Percentiles rank a stretch among this genome's conserved stretches.
These are phyloP conservation scores for Candida pseudoviswanathii DNA, from an alignment of 1,139 yeast species.

Conservation along the genomic window DNA sequence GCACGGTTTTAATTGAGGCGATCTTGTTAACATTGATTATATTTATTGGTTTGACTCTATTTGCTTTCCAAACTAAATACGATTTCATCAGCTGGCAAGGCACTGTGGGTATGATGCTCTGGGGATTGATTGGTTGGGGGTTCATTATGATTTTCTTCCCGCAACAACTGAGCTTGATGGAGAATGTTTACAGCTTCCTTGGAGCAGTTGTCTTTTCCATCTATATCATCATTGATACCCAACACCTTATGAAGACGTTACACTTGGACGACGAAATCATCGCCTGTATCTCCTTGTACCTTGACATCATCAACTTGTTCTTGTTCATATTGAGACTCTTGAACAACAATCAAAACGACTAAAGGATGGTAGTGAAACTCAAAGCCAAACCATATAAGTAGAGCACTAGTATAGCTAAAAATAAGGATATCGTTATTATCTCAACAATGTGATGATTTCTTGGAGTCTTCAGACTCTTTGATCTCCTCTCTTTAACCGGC, in stretches of 20 bases:
- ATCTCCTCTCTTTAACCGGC: background rate
- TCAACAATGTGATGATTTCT: background rate
- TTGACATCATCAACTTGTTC: conserved; percentile 82
- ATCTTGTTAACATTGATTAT: conserved; percentile 67
- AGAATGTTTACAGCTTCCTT: conserved; percentile 58
- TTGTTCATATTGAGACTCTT: conserved; percentile 72
- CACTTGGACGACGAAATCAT: conserved; percentile 87
- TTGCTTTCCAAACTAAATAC: conserved; percentile 82
- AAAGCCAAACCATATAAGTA: conserved; percentile 2
- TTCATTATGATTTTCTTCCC: conserved; percentile 72
- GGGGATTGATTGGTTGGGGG: conserved; percentile 75
- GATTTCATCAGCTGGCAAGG: conserved; percentile 79
- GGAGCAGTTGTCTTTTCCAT: conserved; percentile 77
- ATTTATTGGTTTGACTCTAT: conserved; percentile 72
- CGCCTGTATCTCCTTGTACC: conserved; percentile 74
- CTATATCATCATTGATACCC: conserved; percentile 81
- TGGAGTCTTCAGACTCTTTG: background rate
- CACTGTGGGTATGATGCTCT: conserved; percentile 58
- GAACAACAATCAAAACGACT: conserved; percentile 34
- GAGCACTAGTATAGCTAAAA: background rate
- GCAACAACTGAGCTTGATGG: conserved; percentile 25
- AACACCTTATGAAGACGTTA: conserved; percentile 73
- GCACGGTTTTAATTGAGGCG: conserved; percentile 70
- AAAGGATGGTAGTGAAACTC: background rate
- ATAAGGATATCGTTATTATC: background rate